Percentiles rank a stretch among this genome's conserved stretches.
phyloP scores from a whole-genome alignment of 208 protist species.

The Acanthamoeba culbertsoni region DNA sequence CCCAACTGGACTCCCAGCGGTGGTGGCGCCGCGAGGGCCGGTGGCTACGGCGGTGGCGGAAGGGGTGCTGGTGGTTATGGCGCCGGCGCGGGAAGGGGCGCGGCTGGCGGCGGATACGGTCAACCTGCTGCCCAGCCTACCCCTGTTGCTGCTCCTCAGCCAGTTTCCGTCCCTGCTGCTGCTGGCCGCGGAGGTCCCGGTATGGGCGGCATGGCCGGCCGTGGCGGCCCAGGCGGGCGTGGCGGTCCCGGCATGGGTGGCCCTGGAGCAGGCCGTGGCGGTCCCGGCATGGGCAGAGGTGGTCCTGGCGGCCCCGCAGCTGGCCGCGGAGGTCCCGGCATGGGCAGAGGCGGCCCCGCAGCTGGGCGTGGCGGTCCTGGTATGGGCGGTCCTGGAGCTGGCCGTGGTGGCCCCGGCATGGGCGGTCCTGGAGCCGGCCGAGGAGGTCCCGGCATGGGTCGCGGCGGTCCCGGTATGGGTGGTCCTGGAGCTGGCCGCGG shows the following conservation, averaged over 20 bases:
- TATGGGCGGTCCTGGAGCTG: neutral
- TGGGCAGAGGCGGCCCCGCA: constrained; percentile 3
- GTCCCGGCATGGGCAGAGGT: neutral
- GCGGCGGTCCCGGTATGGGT: neutral
- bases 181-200: neutral
- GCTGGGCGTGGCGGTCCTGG: neutral
- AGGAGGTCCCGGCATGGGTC: neutral
- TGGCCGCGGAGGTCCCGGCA: constrained; percentile 56
- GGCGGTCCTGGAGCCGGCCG: neutral
- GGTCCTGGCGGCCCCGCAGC: neutral
- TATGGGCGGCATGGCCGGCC: constrained; percentile 1
- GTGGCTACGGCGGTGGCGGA: neutral
- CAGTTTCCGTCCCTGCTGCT: neutral
- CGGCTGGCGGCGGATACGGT: no score
- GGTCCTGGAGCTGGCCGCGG: neutral
- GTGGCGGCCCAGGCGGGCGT: neutral
- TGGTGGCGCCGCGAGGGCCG: neutral
- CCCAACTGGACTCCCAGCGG: neutral
- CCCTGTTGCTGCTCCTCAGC: neutral
- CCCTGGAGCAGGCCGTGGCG: neutral
- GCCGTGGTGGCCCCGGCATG: neutral
- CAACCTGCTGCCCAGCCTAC: neutral
- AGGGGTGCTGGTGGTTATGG: neutral
- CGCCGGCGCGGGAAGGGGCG: neutral
- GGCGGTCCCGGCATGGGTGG: neutral